Evolutionary conservation across 2,329 filamentous ascomycete species (phyloP).

Genomic region (Parascedosporium putredinis): DNA sequence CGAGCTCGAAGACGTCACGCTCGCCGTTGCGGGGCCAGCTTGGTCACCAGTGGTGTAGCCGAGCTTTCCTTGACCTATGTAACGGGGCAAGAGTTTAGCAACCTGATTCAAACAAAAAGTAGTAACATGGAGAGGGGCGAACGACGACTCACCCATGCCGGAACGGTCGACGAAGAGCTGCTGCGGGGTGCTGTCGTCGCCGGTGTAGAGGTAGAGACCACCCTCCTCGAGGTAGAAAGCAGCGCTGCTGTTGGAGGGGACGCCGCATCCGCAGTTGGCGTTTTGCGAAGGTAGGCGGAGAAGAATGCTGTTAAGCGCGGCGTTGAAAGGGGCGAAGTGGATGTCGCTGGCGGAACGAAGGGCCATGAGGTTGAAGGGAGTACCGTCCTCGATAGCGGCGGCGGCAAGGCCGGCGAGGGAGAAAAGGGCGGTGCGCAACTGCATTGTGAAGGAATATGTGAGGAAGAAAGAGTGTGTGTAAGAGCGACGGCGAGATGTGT

Average conservation of each 20-base stretch:
- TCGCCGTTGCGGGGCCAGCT: constrained; percentile 30
- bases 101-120: constrained; percentile 1
- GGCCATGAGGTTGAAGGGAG: constrained; percentile 37
- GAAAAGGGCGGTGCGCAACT: constrained; percentile 12
- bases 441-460: constrained; percentile 10
- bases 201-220: background rate
- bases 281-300: constrained; percentile 32
- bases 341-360: constrained; percentile 38
- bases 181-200: constrained; percentile 25
- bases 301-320: constrained; percentile 31
- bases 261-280: constrained; percentile 34
- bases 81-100: constrained; percentile 4
- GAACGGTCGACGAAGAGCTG: constrained; percentile 43
- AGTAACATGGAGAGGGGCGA: no score
- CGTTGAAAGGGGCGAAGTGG: constrained; percentile 35
- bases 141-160: constrained; percentile 46
- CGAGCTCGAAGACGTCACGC: constrained; percentile 35
- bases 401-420: constrained; percentile 18
- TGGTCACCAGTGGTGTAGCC: constrained; percentile 39
- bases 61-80: constrained; percentile 39
- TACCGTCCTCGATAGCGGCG: constrained; percentile 16
- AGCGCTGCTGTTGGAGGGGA: constrained; percentile 31
- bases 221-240: constrained; percentile 37
- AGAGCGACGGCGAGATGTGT: background rate
- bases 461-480: background rate